Conservation (phyloP, 2,329 filamentous ascomycete species). For the Akanthomyces uredinophilus region DNA sequence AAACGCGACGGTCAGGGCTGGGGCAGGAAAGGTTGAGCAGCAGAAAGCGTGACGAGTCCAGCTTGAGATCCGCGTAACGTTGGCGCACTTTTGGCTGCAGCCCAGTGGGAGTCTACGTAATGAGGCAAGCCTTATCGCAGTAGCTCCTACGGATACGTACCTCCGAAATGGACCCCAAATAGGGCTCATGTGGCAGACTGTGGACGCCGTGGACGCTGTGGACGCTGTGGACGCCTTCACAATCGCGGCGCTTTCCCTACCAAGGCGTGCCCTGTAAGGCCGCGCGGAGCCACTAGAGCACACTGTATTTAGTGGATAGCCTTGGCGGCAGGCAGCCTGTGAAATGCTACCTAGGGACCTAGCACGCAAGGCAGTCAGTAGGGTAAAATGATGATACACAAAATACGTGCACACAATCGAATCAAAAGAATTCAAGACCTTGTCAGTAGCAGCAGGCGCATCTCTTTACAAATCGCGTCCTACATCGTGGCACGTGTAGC, state of each 20-base stretch:
- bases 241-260: not conserved
- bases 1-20: not conserved
- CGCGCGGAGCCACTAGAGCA: not conserved
- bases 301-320: not conserved
- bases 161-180: too few relatives aligned
- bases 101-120: not conserved
- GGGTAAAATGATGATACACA: too few relatives aligned
- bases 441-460: too few relatives aligned
- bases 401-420: too few relatives aligned
- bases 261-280: not conserved
- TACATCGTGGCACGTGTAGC: too few relatives aligned
- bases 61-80: constrained; percentile 6
- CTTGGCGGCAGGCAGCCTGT: not conserved
- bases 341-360: too few relatives aligned
- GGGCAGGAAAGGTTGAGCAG: not conserved
- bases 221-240: not conserved
- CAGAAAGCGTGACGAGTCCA: constrained; percentile 10
- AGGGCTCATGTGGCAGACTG: too few relatives aligned
- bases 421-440: too few relatives aligned
- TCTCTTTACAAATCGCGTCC: too few relatives aligned
- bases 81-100: not conserved
- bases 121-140: not conserved
- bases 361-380: too few relatives aligned
- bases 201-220: too few relatives aligned
- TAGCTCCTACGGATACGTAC: too few relatives aligned